phyloP scores from a whole-genome alignment of 2,329 filamentous ascomycete species.

The Xylariaceae sp. region DNA sequence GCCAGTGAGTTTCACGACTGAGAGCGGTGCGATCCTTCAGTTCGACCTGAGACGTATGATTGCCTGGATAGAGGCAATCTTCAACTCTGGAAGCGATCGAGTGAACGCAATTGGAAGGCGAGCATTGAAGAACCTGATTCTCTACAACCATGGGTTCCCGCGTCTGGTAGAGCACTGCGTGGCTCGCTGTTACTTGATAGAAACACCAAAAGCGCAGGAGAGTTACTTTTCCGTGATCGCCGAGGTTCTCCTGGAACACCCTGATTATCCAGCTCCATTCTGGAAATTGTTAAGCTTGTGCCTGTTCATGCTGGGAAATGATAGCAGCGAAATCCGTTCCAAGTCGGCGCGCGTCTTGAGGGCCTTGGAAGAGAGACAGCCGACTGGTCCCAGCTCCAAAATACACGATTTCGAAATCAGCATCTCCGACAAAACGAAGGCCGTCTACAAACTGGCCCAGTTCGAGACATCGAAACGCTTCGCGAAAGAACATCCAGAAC shows the following conservation, averaged over 20 bases:
- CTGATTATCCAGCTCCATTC: slow-evolving; percentile 78
- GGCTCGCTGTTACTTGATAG: slow-evolving; percentile 80
- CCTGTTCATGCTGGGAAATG: slow-evolving; percentile 87
- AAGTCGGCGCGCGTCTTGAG: slow-evolving; percentile 80
- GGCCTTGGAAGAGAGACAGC: slow-evolving; percentile 74
- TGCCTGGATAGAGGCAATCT: slow-evolving; percentile 92
- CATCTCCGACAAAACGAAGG: slow-evolving; percentile 96
- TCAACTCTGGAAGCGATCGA: slow-evolving; percentile 84
- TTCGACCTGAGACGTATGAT: slow-evolving; percentile 93
- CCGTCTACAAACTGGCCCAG: slow-evolving; percentile 94
- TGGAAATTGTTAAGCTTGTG: slow-evolving; percentile 88
- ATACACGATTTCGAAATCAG: slow-evolving; percentile 97
- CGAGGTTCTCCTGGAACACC: slow-evolving; percentile 75
- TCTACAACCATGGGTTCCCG: slow-evolving; percentile 82
- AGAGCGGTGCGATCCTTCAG: slow-evolving; percentile 78
- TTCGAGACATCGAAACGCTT: slow-evolving; percentile 93
- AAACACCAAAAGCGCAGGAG: slow-evolving; percentile 75
- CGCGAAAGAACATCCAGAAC: slow-evolving; percentile 78
- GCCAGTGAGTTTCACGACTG: slow-evolving; percentile 80
- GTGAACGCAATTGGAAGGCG: slow-evolving; percentile 85
- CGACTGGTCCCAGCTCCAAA: slow-evolving; percentile 69
- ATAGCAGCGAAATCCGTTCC: slow-evolving; percentile 80
- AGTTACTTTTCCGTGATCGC: slow-evolving; percentile 94
- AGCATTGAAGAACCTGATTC: slow-evolving; percentile 81
- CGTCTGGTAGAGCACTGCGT: slow-evolving; percentile 87